phyloP scores from a whole-genome alignment of 2,329 filamentous ascomycete species.

The Pseudocercospora eumusae region DNA sequence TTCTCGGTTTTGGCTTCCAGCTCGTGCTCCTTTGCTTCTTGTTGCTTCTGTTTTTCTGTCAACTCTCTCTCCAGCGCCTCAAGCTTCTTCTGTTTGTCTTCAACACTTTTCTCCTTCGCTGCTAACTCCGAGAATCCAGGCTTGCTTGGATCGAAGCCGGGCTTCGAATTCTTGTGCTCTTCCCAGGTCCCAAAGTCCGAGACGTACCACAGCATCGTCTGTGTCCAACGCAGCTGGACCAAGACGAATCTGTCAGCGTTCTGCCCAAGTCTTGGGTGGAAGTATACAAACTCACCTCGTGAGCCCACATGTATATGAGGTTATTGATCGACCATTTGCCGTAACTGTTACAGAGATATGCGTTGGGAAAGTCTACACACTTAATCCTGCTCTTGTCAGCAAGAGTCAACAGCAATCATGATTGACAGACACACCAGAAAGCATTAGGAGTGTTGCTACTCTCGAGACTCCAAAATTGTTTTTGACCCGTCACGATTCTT shows the following conservation, averaged over 20 bases:
- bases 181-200: conserved; percentile 13
- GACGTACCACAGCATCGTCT: conserved; percentile 18
- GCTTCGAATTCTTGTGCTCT: conserved; percentile 8
- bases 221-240: conserved; percentile 2
- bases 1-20: conserved; percentile 1
- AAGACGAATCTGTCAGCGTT: not conserved
- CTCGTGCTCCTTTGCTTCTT: conserved; percentile 14
- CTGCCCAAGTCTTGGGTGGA: not conserved
- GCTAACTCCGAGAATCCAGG: not conserved
- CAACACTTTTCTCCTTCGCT: conserved; percentile 5
- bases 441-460: conserved; percentile 16
- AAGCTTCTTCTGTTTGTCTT: conserved; percentile 10
- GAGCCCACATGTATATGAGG: conserved; percentile 9
- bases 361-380: conserved; percentile 8
- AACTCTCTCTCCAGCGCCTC: not conserved
- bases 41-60: conserved; percentile 6
- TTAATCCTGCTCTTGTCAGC: conserved; percentile 9
- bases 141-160: not conserved
- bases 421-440: conserved; percentile 7
- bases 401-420: not conserved
- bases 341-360: conserved; percentile 16
- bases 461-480: conserved; percentile 16
- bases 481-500: conserved; percentile 10
- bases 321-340: conserved; percentile 15
- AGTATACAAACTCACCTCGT: not conserved